A percentile compares a stretch with the other conserved stretches of the same genome.
phyloP scores from a whole-genome alignment of 2,329 filamentous ascomycete species.

The Aspergillus spinulosporus region DNA sequence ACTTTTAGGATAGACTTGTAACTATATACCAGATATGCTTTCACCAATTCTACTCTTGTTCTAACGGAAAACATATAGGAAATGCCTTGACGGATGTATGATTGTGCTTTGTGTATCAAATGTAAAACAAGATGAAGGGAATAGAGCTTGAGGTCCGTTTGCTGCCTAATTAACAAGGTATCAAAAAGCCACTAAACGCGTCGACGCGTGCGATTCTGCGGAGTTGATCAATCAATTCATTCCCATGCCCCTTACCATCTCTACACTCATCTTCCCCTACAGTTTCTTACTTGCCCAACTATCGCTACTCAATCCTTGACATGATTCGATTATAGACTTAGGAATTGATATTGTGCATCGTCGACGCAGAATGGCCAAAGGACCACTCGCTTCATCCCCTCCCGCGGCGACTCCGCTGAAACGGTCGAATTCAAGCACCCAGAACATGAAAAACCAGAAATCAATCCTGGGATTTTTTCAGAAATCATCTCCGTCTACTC shows the following conservation, averaged over 20 bases:
- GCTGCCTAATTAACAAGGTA: constrained; percentile 13
- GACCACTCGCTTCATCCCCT: constrained; percentile 35
- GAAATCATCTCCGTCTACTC: constrained; percentile 54
- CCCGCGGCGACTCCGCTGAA: constrained; percentile 42
- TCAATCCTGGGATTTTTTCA: constrained; percentile 81
- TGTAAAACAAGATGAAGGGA: neutral
- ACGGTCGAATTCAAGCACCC: constrained; percentile 42
- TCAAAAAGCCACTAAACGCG: constrained; percentile 39
- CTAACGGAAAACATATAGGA: neutral
- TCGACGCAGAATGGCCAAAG: constrained; percentile 39
- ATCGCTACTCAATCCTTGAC: neutral
- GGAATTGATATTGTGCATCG: neutral
- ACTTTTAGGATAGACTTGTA: constrained; percentile 20
- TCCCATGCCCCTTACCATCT: constrained; percentile 3
- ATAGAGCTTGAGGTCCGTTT: neutral
- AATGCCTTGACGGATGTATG: neutral
- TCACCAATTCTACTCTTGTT: constrained; percentile 8
- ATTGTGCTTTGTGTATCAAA: neutral
- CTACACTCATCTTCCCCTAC: neutral
- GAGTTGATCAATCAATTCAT: constrained; percentile 22
- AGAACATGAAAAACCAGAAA: constrained; percentile 61
- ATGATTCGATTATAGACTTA: constrained; percentile 7
- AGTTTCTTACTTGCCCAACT: neutral
- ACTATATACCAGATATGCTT: constrained; percentile 15
- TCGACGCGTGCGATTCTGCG: constrained; percentile 35